Conservation (phyloP, 441 rosid species). For the Pelargonium citronellum region DNA sequence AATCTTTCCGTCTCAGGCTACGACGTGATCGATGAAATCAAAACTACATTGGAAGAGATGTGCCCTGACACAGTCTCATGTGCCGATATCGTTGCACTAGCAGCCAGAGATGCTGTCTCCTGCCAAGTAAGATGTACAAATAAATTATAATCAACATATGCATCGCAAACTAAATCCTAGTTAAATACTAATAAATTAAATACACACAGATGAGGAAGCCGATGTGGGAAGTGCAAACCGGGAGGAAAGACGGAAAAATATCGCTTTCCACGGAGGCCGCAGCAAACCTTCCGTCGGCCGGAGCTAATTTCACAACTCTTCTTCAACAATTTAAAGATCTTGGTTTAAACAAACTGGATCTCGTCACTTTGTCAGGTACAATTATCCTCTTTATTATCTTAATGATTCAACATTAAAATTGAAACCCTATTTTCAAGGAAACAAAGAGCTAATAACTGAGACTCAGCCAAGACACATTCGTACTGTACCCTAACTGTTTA, state of each 20-base stretch:
- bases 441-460: constrained; percentile 8
- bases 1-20: constrained; percentile 28
- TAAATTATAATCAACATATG: background rate
- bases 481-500: too few species aligned
- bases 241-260: constrained; percentile 54
- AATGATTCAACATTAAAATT: too few species aligned
- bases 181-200: background rate
- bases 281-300: constrained; percentile 44
- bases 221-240: constrained; percentile 53
- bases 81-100: constrained; percentile 33
- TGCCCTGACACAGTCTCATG: constrained; percentile 34
- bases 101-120: constrained; percentile 32
- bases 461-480: background rate
- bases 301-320: constrained; percentile 43
- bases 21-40: constrained; percentile 36
- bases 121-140: constrained; percentile 16
- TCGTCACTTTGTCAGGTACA: constrained; percentile 55
- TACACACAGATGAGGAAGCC: too few species aligned
- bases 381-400: too few species aligned
- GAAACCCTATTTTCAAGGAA: too few species aligned
- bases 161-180: too few species aligned
- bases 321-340: constrained; percentile 37
- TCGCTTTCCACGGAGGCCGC: constrained; percentile 42
- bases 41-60: constrained; percentile 19
- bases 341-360: constrained; percentile 45